Evolutionary conservation across 2,329 filamentous ascomycete genomes (phyloP), one percentile per base, ranked within the genome.

Genomic region (Orbilia quercus): DNA sequence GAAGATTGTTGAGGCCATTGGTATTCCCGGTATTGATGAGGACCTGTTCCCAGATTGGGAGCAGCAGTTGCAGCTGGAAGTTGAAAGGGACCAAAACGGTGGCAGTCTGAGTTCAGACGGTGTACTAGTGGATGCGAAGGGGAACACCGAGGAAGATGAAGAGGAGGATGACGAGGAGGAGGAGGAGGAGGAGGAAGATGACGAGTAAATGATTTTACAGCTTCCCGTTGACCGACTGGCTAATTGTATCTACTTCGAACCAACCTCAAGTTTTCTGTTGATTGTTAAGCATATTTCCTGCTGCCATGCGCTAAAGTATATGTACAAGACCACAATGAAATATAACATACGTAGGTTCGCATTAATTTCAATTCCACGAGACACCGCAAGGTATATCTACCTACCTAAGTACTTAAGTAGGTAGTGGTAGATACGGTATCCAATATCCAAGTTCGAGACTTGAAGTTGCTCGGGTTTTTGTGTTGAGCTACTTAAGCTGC

Each of bases 31-130:
- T 0, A 89, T 91, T 77, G 91, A 92, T 71, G 90, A 90, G 42
- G 93, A 96, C 1, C 85, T 99, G 77, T 99, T 99, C 82, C 94
- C 94, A 0, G 92, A 97, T 79, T 99, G 95, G 95, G 91, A 96
- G 2, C 90, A 95, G 81, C 97, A 91, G 84, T 80, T 98, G 77
- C 85, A 86, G 79, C 80, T 96, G 75, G 95, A 98, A 83, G 86
- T 85, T 70, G 89, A 92, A 77, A 62, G 72, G 90, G 62, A 74
- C 45, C 70, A 74, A 16, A 59, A 53, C n/a, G 57, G 69, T 2
- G 69, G 70, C 11, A 74, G 70, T 12, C 7, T 66, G 38, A 90
- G 1, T 84, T 84, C 2, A 79, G 82, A 76, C 67, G 81, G 76
- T 75, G 83, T 78, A 77, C 79, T 65, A 76, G 80, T 72, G 78